These are phyloP conservation scores for Sugiyamaella grinbergsii DNA, from an alignment of 1,139 yeast genomes.

Conservation along the genomic window DNA sequence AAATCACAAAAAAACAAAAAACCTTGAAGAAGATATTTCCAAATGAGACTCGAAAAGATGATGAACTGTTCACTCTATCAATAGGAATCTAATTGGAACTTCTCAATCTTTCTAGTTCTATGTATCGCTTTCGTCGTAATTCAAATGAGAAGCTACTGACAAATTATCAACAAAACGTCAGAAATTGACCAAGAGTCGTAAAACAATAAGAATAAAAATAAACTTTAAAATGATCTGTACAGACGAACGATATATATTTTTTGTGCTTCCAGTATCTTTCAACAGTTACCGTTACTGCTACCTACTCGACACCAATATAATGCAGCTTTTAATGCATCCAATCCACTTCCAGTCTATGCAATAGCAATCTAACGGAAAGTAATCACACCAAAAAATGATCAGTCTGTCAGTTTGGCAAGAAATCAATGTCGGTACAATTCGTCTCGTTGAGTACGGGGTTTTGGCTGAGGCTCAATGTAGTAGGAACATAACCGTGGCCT, in stretches of 20 bases:
- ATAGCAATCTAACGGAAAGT: conserved; percentile 1
- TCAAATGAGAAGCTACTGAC: neutral
- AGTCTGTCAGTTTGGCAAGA: neutral
- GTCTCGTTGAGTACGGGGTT: neutral
- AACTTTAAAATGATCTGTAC: neutral
- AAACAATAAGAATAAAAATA: neutral
- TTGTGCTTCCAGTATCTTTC: neutral
- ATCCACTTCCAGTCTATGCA: conserved; percentile 6
- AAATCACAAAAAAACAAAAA: too few species aligned
- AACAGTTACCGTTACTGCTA: neutral
- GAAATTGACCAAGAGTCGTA: neutral
- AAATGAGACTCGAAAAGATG: too few species aligned
- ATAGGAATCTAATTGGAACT: neutral
- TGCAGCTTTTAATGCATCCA: neutral
- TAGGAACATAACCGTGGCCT: too few species aligned
- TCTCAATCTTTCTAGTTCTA: neutral
- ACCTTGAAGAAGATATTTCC: too few species aligned
- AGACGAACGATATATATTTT: neutral
- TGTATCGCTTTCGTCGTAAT: neutral
- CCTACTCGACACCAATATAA: neutral
- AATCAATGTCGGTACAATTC: neutral
- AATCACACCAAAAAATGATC: neutral
- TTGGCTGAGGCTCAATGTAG: too few species aligned
- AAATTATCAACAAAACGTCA: neutral
- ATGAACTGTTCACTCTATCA: too few species aligned